These are phyloP conservation scores for Lactifluus echinatus DNA, from an alignment of 768 basidiomycete genomes.

Conservation along the genomic window DNA sequence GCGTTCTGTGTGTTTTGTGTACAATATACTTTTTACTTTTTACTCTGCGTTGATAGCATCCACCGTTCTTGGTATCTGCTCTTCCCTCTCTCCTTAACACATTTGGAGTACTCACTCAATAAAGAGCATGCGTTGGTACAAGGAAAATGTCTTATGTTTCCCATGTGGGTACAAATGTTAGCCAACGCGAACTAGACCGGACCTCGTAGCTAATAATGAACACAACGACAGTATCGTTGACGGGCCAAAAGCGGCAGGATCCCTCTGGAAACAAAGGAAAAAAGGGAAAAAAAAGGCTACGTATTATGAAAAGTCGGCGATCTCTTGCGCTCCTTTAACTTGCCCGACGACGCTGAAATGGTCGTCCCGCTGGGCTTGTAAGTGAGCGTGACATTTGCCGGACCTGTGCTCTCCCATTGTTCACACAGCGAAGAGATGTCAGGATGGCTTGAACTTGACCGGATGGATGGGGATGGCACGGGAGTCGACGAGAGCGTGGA, in stretches of 20 bases:
- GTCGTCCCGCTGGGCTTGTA: slow-evolving; percentile 30
- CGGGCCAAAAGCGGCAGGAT: not conserved
- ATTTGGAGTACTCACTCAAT: not conserved
- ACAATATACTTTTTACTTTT: not conserved
- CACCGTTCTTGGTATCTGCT: not conserved
- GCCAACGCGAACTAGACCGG: not conserved
- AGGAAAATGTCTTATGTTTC: not conserved
- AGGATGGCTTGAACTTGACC: slow-evolving; percentile 42
- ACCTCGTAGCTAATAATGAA: not conserved
- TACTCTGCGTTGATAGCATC: not conserved
- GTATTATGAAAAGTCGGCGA: slow-evolving; percentile 12
- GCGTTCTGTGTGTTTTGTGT: not conserved
- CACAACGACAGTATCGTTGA: not conserved
- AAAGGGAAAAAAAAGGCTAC: not conserved
- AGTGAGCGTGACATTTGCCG: slow-evolving; percentile 49
- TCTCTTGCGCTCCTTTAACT: slow-evolving; percentile 10
- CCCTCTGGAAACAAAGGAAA: not conserved
- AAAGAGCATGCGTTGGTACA: not conserved
- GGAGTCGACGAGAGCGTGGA: slow-evolving; percentile 27
- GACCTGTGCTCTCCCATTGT: slow-evolving; percentile 48
- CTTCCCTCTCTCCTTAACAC: not conserved
- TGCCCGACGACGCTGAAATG: slow-evolving; percentile 12
- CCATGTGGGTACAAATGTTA: not conserved
- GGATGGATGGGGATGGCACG: slow-evolving; percentile 42
- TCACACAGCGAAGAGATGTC: slow-evolving; percentile 51